phyloP scores from a whole-genome alignment of 805 yeast genomes.

The Starmerella sirachaensis region DNA sequence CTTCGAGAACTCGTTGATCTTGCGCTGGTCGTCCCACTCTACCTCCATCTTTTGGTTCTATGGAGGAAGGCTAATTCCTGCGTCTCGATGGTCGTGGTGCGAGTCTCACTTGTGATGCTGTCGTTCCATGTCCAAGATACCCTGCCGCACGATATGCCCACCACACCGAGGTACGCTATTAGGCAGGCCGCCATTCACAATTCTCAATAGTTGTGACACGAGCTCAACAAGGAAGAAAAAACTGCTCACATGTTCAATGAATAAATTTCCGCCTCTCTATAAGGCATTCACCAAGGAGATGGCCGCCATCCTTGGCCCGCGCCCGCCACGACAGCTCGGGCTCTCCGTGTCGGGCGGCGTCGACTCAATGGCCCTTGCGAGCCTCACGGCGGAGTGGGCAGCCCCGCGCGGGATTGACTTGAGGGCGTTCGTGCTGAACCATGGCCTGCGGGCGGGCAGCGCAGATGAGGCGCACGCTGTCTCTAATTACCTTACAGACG shows the following conservation, averaged over 20 bases:
- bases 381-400: constrained; percentile 35
- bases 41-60: constrained; percentile 39
- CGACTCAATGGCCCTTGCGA: constrained; percentile 61
- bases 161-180: too few species aligned
- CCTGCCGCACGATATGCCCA: too few species aligned
- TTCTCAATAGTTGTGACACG: too few species aligned
- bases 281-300: constrained; percentile 2
- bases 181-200: too few species aligned
- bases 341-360: constrained; percentile 73
- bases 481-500: constrained; percentile 13
- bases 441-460: constrained; percentile 41
- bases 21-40: constrained; percentile 74
- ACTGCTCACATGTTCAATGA: not conserved
- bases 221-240: too few species aligned
- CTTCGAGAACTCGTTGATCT: constrained; percentile 79
- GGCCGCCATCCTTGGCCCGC: constrained; percentile 11
- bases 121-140: too few species aligned
- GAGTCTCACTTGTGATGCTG: too few species aligned
- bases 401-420: constrained; percentile 25
- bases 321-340: constrained; percentile 27
- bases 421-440: constrained; percentile 55
- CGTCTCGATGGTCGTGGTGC: too few species aligned
- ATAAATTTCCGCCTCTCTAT: not conserved
- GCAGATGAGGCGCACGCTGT: constrained; percentile 39
- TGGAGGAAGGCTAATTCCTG: too few species aligned